phyloP scores from a whole-genome alignment of 1,284 basidiomycete genomes.

The Cryptococcus wingfieldii region DNA sequence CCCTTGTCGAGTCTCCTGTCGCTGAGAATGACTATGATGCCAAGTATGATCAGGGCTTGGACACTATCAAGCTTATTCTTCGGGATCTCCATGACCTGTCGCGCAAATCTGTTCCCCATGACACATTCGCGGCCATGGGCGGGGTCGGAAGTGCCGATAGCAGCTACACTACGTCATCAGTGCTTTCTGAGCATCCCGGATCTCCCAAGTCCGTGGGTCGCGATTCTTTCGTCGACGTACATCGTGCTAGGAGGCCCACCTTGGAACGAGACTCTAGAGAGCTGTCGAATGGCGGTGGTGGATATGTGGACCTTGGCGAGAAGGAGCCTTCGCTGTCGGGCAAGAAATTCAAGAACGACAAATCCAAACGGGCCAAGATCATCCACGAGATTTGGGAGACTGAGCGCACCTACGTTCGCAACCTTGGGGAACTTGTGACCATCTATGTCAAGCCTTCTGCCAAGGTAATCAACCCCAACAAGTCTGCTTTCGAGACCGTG shows the following conservation, averaged over 20 bases:
- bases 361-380: conserved; percentile 69
- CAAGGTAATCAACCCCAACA: conserved; percentile 56
- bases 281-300: background rate
- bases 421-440: conserved; percentile 84
- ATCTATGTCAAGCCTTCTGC: conserved; percentile 89
- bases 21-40: conserved; percentile 22
- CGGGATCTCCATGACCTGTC: conserved; percentile 87
- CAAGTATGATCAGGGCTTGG: conserved; percentile 56
- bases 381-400: conserved; percentile 83
- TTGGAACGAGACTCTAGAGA: conserved; percentile 7
- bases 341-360: conserved; percentile 83
- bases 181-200: conserved; percentile 16
- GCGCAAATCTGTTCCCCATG: conserved; percentile 38
- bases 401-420: conserved; percentile 91
- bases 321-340: conserved; percentile 52
- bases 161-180: conserved; percentile 14
- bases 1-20: conserved; percentile 13
- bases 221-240: conserved; percentile 14
- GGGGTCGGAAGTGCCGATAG: conserved; percentile 8
- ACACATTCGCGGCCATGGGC: conserved; percentile 39
- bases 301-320: conserved; percentile 11
- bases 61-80: conserved; percentile 89
- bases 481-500: conserved; percentile 63
- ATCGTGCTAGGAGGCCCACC: conserved; percentile 24
- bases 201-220: conserved; percentile 12